Evolutionary conservation across 257 asterid species (phyloP).

Genomic region (Dorcoceras hygrometricum): DNA sequence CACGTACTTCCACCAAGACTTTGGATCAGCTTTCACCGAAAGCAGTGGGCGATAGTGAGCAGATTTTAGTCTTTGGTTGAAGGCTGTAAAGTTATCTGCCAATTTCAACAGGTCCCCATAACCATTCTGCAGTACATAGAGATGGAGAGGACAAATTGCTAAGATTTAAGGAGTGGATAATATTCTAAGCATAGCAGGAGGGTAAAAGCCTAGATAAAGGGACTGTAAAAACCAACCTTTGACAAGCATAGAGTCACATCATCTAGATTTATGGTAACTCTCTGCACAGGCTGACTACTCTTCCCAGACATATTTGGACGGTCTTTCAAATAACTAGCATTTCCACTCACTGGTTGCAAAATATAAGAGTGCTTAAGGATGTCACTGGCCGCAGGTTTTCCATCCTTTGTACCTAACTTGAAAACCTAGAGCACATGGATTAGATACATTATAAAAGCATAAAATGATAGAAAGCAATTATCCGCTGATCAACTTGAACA

Average conservation of each 20-base stretch:
- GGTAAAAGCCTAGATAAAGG: conserved; percentile 20
- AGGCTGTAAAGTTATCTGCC: conserved; percentile 93
- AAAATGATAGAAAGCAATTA: conserved; percentile 21
- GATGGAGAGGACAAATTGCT: conserved; percentile 11
- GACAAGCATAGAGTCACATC: conserved; percentile 94
- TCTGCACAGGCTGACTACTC: conserved; percentile 63
- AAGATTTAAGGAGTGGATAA: not conserved
- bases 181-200: not conserved
- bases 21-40: conserved; percentile 60
- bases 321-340: conserved; percentile 78
- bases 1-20: conserved; percentile 96
- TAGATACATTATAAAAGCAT: conserved; percentile 23
- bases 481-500: conserved; percentile 25
- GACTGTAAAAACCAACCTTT: conserved; percentile 46
- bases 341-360: conserved; percentile 91
- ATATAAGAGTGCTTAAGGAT: conserved; percentile 62
- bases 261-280: conserved; percentile 79
- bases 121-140: conserved; percentile 58
- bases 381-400: conserved; percentile 57
- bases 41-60: conserved; percentile 86
- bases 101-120: conserved; percentile 75
- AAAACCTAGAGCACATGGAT: conserved; percentile 55
- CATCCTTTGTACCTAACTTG: conserved; percentile 76
- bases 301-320: conserved; percentile 52
- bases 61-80: conserved; percentile 80